Evolutionary conservation across 23 red algal species (phyloP).

Genomic region (Chondrus crispus): DNA sequence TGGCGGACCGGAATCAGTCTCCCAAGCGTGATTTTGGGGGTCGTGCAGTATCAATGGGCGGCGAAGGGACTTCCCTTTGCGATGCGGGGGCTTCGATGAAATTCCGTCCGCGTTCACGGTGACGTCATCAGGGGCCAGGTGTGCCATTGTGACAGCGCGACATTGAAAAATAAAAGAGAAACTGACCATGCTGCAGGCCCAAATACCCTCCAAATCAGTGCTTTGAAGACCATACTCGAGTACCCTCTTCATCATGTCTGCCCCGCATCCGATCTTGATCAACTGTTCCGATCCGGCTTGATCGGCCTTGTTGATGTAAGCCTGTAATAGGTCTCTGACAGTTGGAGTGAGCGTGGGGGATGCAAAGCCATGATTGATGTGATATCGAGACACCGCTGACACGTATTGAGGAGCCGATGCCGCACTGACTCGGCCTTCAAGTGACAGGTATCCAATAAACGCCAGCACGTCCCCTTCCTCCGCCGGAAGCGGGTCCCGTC

Average conservation of each 20-base stretch:
- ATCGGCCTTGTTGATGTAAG: not conserved
- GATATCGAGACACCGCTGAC: not conserved
- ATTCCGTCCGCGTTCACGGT: not conserved
- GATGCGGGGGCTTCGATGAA: too few species aligned
- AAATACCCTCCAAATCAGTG: not conserved
- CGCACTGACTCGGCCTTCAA: not conserved
- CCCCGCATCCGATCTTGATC: not conserved
- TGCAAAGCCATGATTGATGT: not conserved
- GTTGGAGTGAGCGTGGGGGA: not conserved
- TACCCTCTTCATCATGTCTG: not conserved
- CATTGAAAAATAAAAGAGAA: not conserved
- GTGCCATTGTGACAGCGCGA: not conserved
- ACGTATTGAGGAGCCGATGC: slow-evolving; percentile 2
- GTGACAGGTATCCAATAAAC: slow-evolving; percentile 6
- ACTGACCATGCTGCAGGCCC: not conserved
- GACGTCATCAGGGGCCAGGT: not conserved
- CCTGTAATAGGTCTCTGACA: not conserved
- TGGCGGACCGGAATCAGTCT: too few species aligned
- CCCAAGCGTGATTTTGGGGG: too few species aligned
- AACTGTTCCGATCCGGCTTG: not conserved
- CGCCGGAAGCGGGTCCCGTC: not conserved
- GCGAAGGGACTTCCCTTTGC: too few species aligned
- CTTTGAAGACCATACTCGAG: not conserved
- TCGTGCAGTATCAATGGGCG: too few species aligned
- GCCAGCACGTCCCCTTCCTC: not conserved